phyloP scores from a whole-genome alignment of 352 stramenopile genomes.

The Pythium diclinum region DNA sequence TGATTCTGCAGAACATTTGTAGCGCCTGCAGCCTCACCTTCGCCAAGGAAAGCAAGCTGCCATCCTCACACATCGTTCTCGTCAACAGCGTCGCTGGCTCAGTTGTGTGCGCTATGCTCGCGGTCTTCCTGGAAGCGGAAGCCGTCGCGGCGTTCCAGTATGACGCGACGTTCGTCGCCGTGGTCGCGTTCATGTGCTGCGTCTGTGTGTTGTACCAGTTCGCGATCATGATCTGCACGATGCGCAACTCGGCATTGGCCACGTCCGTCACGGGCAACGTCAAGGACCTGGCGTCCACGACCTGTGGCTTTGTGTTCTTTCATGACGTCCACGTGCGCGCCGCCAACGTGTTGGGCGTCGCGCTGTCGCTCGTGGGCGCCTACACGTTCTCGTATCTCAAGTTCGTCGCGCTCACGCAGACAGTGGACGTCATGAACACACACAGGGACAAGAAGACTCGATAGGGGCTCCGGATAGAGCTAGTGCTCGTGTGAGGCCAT shows the following conservation, averaged over 20 bases:
- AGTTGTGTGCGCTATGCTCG: constrained; percentile 40
- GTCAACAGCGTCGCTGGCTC: constrained; percentile 50
- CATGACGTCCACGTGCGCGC: constrained; percentile 40
- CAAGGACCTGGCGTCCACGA: constrained; percentile 65
- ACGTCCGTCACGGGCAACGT: constrained; percentile 77
- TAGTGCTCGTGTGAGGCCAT: background rate
- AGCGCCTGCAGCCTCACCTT: constrained; percentile 59
- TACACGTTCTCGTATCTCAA: constrained; percentile 78
- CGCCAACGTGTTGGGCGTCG: constrained; percentile 51
- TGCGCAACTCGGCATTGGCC: constrained; percentile 63
- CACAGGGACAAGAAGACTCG: background rate
- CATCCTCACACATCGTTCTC: constrained; percentile 50
- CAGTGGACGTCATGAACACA: background rate
- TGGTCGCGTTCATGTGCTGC: constrained; percentile 53
- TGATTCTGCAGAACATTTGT: constrained; percentile 68
- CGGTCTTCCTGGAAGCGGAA: constrained; percentile 42
- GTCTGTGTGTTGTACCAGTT: constrained; percentile 76
- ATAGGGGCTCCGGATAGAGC: background rate
- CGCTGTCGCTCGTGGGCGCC: constrained; percentile 61
- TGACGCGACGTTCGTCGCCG: constrained; percentile 33
- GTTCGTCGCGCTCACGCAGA: constrained; percentile 42
- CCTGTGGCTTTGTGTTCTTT: constrained; percentile 61
- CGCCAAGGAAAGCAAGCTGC: constrained; percentile 58
- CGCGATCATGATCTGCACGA: constrained; percentile 64
- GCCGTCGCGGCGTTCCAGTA: constrained; percentile 34